A percentile compares a stretch with the other conserved stretches of the same genome.
phyloP scores from a whole-genome alignment of 2,329 filamentous ascomycete species.

The Scortechinia acanthostroma region DNA sequence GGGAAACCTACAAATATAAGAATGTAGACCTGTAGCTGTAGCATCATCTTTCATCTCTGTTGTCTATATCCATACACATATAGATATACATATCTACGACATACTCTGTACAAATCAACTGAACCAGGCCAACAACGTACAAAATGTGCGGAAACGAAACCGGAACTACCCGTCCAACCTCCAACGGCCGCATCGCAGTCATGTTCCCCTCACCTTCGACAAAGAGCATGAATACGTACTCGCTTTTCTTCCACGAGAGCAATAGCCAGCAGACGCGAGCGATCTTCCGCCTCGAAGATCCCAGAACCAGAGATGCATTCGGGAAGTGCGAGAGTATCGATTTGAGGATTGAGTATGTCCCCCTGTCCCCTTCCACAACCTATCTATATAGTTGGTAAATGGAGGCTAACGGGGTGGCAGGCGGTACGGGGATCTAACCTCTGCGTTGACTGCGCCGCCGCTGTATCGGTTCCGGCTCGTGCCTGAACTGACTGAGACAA shows the following conservation, averaged over 20 bases:
- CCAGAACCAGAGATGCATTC: neutral
- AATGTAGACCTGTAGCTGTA: neutral
- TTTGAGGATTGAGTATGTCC: neutral
- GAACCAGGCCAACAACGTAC: no score
- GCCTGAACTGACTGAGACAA: neutral
- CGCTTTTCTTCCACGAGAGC: neutral
- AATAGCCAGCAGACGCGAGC: neutral
- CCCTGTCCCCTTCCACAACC: neutral
- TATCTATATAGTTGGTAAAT: neutral
- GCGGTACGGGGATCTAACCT: neutral
- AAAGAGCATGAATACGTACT: neutral
- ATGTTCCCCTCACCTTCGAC: neutral
- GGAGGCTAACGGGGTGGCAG: no score
- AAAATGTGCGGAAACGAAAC: conserved; percentile 1
- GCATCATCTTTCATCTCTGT: no score
- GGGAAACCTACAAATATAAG: neutral
- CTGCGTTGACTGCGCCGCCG: neutral
- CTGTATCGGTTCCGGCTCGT: neutral
- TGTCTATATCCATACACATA: no score
- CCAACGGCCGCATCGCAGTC: neutral
- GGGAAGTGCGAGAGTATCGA: neutral
- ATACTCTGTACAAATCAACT: no score
- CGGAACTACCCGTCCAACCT: neutral
- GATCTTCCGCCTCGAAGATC: neutral
- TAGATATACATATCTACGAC: no score